Percentiles rank a stretch among this genome's conserved stretches.
Evolutionary conservation across 331 rosid species (phyloP).

Genomic region (Malus hybrid): DNA sequence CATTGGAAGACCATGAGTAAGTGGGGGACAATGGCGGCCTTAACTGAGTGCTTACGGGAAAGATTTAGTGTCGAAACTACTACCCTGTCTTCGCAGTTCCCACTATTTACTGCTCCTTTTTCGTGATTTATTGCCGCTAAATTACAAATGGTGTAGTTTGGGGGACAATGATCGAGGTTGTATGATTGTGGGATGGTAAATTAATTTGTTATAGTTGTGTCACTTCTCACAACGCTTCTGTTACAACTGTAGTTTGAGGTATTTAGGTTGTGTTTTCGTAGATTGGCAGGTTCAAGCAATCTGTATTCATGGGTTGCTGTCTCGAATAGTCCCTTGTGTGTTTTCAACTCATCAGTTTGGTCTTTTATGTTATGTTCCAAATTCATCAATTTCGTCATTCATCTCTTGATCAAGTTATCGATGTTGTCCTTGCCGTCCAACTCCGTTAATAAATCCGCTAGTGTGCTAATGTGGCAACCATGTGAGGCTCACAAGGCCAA

Average conservation of each 20-base stretch:
- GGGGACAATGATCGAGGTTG: not conserved
- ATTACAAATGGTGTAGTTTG: not conserved
- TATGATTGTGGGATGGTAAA: not conserved
- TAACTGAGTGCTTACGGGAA: constrained; percentile 4
- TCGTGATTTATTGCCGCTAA: not conserved
- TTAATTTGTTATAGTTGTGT: not conserved
- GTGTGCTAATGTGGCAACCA: too few relatives aligned
- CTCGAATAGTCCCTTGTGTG: not conserved
- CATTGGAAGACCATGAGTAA: constrained; percentile 52
- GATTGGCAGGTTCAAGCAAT: constrained; percentile 9
- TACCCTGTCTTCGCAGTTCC: not conserved
- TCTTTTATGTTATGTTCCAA: too few relatives aligned
- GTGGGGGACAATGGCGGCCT: constrained; percentile 9
- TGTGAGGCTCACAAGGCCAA: too few relatives aligned
- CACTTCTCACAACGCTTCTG: not conserved
- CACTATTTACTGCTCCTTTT: constrained; percentile 8
- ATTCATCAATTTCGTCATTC: too few relatives aligned
- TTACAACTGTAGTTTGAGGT: constrained; percentile 2
- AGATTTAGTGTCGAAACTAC: not conserved
- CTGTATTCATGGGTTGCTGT: not conserved
- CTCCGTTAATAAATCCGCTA: too few relatives aligned
- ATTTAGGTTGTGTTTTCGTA: constrained; percentile 1
- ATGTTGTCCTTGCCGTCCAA: too few relatives aligned
- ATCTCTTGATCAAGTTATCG: too few relatives aligned
- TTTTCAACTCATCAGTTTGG: too few relatives aligned